Evolutionary conservation across 139 green algal genomes (phyloP), one percentile per base, ranked within the genome.

Genomic region (Chlamydomonas sphaeroides): DNA sequence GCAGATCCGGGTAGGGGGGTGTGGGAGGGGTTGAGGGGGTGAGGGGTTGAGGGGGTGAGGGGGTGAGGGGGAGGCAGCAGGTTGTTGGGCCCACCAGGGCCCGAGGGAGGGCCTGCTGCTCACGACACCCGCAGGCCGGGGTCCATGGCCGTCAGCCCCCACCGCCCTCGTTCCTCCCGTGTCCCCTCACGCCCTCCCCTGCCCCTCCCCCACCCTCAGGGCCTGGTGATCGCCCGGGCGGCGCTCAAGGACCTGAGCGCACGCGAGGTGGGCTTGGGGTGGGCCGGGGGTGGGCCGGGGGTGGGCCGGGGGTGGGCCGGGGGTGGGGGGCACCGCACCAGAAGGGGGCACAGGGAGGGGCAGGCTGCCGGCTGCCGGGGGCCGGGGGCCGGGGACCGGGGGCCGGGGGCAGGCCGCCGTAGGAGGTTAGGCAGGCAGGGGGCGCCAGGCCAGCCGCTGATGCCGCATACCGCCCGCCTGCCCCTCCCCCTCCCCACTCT

Each of bases 241-340:
- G 36, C 72, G 3, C 72, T 79, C 36, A 79, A 79, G 38, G 72
- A 79, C 72, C n/a, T n/a, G 25, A 30, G 72, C 38, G 72, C 72
- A 1, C 72, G 72, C 26, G 6, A 79, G 53, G 72, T 68, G 38
- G 0, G 65, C 5, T 33, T n/a, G n/a, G n/a, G n/a, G n/a, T n/a
- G n/a, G n/a, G n/a, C n/a, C n/a, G n/a, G n/a, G n/a, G n/a, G n/a
- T n/a, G n/a, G n/a, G n/a, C n/a, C n/a, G n/a, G n/a, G n/a, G n/a
- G n/a, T n/a, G n/a, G n/a, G n/a, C n/a, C n/a, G n/a, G n/a, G n/a
- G n/a, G n/a, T n/a, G n/a, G n/a, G n/a, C n/a, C n/a, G n/a, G n/a
- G n/a, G n/a, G n/a, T n/a, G n/a, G n/a, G n/a, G n/a, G n/a, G n/a
- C n/a, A n/a, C n/a, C n/a, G n/a, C n/a, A n/a, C n/a, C n/a, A n/a